Base-by-base conservation (phyloP, 2,329 filamentous ascomycete genomes). In the Fusarium pseudocircinatum region DNA sequence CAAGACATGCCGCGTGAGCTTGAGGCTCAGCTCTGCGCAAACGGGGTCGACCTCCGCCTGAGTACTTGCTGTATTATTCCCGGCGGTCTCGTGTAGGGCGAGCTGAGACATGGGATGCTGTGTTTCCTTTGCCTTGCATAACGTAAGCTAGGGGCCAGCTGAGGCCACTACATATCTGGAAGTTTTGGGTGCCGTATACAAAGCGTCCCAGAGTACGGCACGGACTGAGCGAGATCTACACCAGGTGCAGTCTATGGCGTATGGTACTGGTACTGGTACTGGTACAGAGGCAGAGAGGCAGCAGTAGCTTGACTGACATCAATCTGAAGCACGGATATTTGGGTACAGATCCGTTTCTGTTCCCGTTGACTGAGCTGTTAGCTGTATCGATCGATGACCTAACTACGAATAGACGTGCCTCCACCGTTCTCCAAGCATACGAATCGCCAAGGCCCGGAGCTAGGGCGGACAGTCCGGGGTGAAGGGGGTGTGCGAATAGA, bases 381-480 rank as follows among this genome's bases (percentile, higher is more conserved):
- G 37, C 58, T 50, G 39, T 49, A 66, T 52, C 60, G 63, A 75
- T 73, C 72, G 50, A 75, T 75, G 73, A 57, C 71, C 63, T 61
- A 63, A 62, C 43, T 65, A 37, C 49, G 39, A 32, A 53, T 28
- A 47, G 44, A 47, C 37, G 20, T 53, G 47, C 66, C 63, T 70
- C 52, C 46, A 59, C 57, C 43, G 43, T 63, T 65, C 60, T 72
- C 60, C 62, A 62, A 63, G 49, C 24, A 69, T 69, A 50, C 57
- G 64, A 69, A 56, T 70, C 47, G 61, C 70, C 70, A 73, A 73
- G 70, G 49, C 60, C 47, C 49, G 40, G 46, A 50, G 50, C 58
- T 61, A 64, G 46, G 60, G 58, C 73, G 67, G 70, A 52, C 60
- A 73, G 56, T 63, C 70, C 66, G 60, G 73, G 66, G 57, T 58